These are phyloP conservation scores for Claviceps sp. DNA, from an alignment of 2,329 filamentous ascomycete genomes.

Conservation along the genomic window DNA sequence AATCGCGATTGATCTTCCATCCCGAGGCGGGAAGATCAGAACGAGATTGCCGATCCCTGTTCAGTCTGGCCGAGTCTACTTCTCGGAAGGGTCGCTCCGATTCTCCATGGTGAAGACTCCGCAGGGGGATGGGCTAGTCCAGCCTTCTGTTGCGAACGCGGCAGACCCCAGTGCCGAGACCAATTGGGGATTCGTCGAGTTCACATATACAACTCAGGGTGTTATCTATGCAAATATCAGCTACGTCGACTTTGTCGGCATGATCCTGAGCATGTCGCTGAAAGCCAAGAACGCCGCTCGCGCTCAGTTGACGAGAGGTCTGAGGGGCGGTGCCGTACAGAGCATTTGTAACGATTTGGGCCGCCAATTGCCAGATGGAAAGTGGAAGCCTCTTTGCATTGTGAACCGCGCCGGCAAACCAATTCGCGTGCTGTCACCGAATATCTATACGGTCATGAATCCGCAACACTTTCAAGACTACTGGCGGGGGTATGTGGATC, in stretches of 20 bases:
- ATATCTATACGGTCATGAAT: conserved; percentile 24
- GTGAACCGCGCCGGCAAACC: conserved; percentile 20
- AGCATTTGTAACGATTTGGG: conserved; percentile 28
- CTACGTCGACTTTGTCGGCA: conserved; percentile 37
- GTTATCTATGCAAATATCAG: conserved; percentile 34
- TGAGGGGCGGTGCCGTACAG: conserved; percentile 21
- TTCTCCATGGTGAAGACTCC: conserved; percentile 27
- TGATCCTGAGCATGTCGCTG: conserved; percentile 37
- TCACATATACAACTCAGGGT: conserved; percentile 27
- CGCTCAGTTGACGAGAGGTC: conserved; percentile 26
- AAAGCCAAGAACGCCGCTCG: conserved; percentile 20
- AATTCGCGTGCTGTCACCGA: conserved; percentile 32
- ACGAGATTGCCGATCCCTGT: conserved; percentile 28
- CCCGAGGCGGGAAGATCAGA: conserved; percentile 21
- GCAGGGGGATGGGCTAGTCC: conserved; percentile 27
- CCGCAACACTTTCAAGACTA: conserved; percentile 25
- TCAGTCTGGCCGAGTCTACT: conserved; percentile 30
- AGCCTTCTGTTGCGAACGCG: conserved; percentile 32
- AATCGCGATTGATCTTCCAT: conserved; percentile 29
- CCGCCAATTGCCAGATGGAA: conserved; percentile 25
- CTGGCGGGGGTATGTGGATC: conserved; percentile 30
- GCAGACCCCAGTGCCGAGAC: conserved; percentile 28
- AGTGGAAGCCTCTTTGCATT: conserved; percentile 33
- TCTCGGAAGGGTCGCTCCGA: conserved; percentile 26
- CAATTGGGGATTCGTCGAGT: conserved; percentile 37